These are phyloP conservation scores for Blastobotrys persicus DNA, from an alignment of 1,139 yeast genomes.

Conservation along the genomic window DNA sequence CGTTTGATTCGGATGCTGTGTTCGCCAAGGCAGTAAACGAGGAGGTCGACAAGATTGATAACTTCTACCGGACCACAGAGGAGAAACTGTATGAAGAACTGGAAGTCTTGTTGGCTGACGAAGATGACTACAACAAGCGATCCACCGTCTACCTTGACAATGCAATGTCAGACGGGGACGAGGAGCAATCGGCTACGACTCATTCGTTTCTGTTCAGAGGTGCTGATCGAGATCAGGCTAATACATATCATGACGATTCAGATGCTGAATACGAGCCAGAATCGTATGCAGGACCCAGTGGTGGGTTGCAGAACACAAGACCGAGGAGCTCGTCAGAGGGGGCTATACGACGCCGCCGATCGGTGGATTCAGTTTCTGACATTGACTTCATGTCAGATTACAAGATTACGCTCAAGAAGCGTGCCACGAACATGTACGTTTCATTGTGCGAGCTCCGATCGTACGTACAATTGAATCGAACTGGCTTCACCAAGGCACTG, in stretches of 20 bases:
- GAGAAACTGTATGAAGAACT: constrained; percentile 47
- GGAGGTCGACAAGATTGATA: constrained; percentile 56
- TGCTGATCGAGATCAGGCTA: not conserved
- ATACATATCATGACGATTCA: not conserved
- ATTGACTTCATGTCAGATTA: constrained; percentile 18
- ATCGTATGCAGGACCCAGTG: not conserved
- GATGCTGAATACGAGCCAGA: constrained; percentile 1
- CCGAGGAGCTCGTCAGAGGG: constrained; percentile 14
- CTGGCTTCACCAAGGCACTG: constrained; percentile 85
- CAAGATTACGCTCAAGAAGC: constrained; percentile 63
- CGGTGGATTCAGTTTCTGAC: constrained; percentile 2
- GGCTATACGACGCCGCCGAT: constrained; percentile 7
- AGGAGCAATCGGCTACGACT: constrained; percentile 6
- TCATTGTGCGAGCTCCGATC: constrained; percentile 80
- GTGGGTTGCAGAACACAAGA: not conserved
- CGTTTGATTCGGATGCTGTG: constrained; percentile 48
- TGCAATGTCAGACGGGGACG: not conserved
- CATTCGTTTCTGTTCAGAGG: constrained; percentile 3
- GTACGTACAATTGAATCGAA: constrained; percentile 73
- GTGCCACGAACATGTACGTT: constrained; percentile 66
- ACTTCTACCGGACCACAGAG: constrained; percentile 53
- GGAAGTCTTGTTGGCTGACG: constrained; percentile 46
- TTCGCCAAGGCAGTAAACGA: constrained; percentile 53
- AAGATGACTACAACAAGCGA: constrained; percentile 25
- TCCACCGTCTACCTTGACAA: not conserved